Conservation (phyloP, 176 grass and related monocot genomes). For the Tuctoria greenei region DNA sequence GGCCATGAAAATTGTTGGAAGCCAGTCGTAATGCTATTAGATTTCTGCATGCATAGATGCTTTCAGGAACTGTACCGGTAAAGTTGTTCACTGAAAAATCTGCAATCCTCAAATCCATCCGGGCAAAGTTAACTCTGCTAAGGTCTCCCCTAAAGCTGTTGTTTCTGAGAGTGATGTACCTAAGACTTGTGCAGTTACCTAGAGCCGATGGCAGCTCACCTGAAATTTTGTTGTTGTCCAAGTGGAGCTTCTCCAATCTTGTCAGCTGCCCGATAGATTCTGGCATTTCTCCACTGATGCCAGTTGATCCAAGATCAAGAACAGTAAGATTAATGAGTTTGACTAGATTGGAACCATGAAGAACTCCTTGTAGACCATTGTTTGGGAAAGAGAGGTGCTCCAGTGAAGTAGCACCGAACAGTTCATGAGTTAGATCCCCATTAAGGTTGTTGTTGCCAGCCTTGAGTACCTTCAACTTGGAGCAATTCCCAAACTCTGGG, state of each 20-base stretch:
- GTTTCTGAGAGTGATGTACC: slow-evolving; percentile 57
- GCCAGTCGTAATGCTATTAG: slow-evolving; percentile 63
- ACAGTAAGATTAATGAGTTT: slow-evolving; percentile 41
- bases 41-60: slow-evolving; percentile 65
- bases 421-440: slow-evolving; percentile 49
- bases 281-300: slow-evolving; percentile 43
- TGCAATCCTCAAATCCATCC: slow-evolving; percentile 51
- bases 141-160: slow-evolving; percentile 59
- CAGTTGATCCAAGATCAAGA: slow-evolving; percentile 55
- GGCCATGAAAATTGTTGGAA: slow-evolving; percentile 51
- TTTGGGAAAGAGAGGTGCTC: slow-evolving; percentile 47
- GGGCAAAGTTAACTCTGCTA: slow-evolving; percentile 53
- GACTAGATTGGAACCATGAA: slow-evolving; percentile 50
- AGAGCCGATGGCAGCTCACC: slow-evolving; percentile 54
- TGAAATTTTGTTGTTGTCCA: slow-evolving; percentile 56
- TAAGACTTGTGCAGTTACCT: slow-evolving; percentile 59
- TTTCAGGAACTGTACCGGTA: slow-evolving; percentile 60
- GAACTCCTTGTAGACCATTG: slow-evolving; percentile 51
- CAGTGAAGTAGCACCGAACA: slow-evolving; percentile 53
- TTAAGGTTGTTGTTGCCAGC: slow-evolving; percentile 57
- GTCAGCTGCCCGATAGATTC: slow-evolving; percentile 58
- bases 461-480: slow-evolving; percentile 51
- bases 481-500: slow-evolving; percentile 57
- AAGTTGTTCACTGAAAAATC: slow-evolving; percentile 67
- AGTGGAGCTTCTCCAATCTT: slow-evolving; percentile 42